These are phyloP conservation scores for Ceratocystis cubensis DNA, from an alignment of 2,329 filamentous ascomycete genomes.

Conservation along the genomic window DNA sequence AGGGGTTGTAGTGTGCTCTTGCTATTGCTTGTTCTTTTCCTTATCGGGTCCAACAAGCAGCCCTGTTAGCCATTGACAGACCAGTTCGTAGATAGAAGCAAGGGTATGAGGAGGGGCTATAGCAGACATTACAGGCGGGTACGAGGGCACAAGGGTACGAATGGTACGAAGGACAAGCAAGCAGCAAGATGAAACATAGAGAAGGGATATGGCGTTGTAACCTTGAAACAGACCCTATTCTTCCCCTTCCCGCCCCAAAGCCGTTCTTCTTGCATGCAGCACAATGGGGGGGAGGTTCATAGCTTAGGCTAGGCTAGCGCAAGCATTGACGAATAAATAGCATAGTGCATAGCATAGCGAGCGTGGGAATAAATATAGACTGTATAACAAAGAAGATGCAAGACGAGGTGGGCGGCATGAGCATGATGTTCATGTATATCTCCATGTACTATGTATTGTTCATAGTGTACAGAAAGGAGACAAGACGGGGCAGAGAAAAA, in stretches of 20 bases:
- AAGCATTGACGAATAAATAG: not conserved
- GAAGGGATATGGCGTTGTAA: conserved; percentile 6
- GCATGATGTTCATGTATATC: too few species aligned
- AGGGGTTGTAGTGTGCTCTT: too few species aligned
- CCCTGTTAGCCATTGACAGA: not conserved
- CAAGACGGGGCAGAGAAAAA: too few species aligned
- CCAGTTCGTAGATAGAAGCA: not conserved
- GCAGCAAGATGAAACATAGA: conserved; percentile 3
- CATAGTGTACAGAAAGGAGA: too few species aligned
- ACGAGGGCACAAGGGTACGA: not conserved
- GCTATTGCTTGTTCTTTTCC: not conserved
- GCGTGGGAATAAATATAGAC: too few species aligned
- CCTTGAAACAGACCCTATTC: not conserved
- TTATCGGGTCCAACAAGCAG: not conserved
- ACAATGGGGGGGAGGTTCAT: not conserved
- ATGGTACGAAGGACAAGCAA: not conserved
- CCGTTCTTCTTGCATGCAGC: not conserved
- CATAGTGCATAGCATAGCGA: too few species aligned
- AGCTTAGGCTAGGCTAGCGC: not conserved
- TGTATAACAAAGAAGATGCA: too few species aligned
- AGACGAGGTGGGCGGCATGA: too few species aligned
- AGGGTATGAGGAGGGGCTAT: not conserved
- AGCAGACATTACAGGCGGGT: not conserved
- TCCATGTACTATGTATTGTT: too few species aligned
- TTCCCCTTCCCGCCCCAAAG: not conserved